Base-by-base conservation (phyloP, 2,329 filamentous ascomycete genomes). In the Fusarium sterilihyphosum region DNA sequence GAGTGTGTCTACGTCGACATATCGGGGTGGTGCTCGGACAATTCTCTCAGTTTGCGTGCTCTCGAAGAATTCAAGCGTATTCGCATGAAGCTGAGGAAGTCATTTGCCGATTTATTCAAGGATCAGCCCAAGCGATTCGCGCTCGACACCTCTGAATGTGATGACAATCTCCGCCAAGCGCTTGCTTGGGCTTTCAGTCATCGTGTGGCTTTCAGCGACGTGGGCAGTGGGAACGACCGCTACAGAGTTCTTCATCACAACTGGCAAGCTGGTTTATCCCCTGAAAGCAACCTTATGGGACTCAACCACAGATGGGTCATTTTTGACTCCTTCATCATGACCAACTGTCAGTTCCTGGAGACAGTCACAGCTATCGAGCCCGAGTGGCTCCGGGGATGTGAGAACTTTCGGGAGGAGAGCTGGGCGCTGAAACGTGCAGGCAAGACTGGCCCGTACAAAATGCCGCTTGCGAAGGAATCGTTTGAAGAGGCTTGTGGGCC, bases 301-400 rank as follows among this genome's bases (percentile, higher is more conserved):
- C 98, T 98, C 83, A 93, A 95, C 64, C 92, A 94, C 2, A 95
- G 98, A 83, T 96, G 96, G 87, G 95, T 98, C 33, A 93, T 98
- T 61, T 98, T 97, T 37, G 52, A 38, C 24, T 54, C 52, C 20
- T 54, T 54, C 24, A 11, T 29, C 18, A 26, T 54, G 52, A 54
- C 52, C 13, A 54, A 54, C 20, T 38, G 33, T 22, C 52, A 54
- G 33, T 54, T 54, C 14, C 35, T 54, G n/a, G 24, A 26, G 35
- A 54, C 52, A 29, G 24, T 54, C n/a, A 54, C 52, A 6, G 52
- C 52, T 14, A 54, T 54, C 24, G 33, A 54, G 14, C 35, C 52
- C 24, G n/a, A 54, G 24, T 54, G 52, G 33, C 35, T 54, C 52
- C 37, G 18, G 33, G 52, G 52, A 26, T n/a, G 24, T 17, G n/a